Percentiles rank a stretch among this genome's conserved stretches.
Evolutionary conservation across 768 basidiomycete genomes (phyloP).

Genomic region (Phylloporus rhodoxanthus): DNA sequence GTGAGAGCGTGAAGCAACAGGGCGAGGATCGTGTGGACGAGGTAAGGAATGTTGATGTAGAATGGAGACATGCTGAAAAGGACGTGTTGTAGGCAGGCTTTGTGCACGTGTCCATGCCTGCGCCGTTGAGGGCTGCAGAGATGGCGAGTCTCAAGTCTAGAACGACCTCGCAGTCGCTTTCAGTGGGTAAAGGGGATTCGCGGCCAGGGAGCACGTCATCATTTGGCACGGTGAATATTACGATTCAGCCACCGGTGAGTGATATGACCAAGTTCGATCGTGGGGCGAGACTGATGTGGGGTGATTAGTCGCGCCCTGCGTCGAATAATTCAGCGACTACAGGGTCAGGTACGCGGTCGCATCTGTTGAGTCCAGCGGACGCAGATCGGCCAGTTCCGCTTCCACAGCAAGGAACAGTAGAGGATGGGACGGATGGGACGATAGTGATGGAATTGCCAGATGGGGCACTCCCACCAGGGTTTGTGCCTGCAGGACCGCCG

Average conservation of each 20-base stretch:
- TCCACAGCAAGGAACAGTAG: slow-evolving; percentile 13
- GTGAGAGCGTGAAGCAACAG: slow-evolving; percentile 30
- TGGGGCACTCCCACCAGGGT: slow-evolving; percentile 34
- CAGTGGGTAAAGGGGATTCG: slow-evolving; percentile 20
- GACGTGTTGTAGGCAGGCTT: slow-evolving; percentile 24
- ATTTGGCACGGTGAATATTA: slow-evolving; percentile 29
- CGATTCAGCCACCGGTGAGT: slow-evolving; percentile 30
- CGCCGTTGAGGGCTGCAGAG: slow-evolving; percentile 23
- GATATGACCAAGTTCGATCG: neutral
- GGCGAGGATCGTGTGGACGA: slow-evolving; percentile 34
- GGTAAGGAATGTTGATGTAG: slow-evolving; percentile 16
- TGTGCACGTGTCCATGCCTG: slow-evolving; percentile 33
- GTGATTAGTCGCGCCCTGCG: slow-evolving; percentile 35
- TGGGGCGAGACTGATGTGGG: slow-evolving; percentile 3
- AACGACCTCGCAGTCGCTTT: slow-evolving; percentile 18
- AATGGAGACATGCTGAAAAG: slow-evolving; percentile 9
- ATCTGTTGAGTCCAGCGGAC: slow-evolving; percentile 37
- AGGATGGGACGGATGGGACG: slow-evolving; percentile 3
- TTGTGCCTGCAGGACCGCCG: slow-evolving; percentile 27
- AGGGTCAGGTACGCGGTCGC: slow-evolving; percentile 18
- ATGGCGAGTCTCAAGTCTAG: slow-evolving; percentile 17
- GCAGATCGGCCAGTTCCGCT: slow-evolving; percentile 35
- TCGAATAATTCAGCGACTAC: slow-evolving; percentile 31
- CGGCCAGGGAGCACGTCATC: slow-evolving; percentile 29
- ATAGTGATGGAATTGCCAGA: slow-evolving; percentile 25